These are phyloP conservation scores for Plasmodium reichenowi DNA, from an alignment of 169 alveolate genomes.

Conservation along the genomic window DNA sequence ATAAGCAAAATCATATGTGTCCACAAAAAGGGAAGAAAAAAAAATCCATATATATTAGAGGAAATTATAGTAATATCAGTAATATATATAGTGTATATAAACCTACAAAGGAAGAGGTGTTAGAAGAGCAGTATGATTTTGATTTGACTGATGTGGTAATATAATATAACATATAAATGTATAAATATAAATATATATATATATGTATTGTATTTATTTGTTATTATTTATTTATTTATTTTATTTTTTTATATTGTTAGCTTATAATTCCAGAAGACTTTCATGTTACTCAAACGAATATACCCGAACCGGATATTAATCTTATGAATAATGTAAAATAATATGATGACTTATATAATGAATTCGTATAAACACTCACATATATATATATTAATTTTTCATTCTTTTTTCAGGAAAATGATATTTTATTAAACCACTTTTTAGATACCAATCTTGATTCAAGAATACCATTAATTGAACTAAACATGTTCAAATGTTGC, in stretches of 20 bases:
- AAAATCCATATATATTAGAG: slow-evolving; percentile 68
- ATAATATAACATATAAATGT: not conserved
- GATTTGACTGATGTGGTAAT: slow-evolving; percentile 58
- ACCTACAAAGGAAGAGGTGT: slow-evolving; percentile 26
- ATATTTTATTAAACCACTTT: slow-evolving; percentile 20
- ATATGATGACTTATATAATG: not conserved
- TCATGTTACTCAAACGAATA: slow-evolving; percentile 39
- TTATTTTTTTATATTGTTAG: not conserved
- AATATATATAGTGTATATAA: slow-evolving; percentile 62
- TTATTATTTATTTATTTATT: too few relatives aligned
- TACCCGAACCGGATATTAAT: slow-evolving; percentile 59
- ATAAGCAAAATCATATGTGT: slow-evolving; percentile 47
- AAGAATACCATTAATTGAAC: slow-evolving; percentile 49
- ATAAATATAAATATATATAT: not conserved
- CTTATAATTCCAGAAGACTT: slow-evolving; percentile 74
- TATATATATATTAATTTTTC: not conserved
- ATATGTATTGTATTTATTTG: not conserved
- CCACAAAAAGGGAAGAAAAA: slow-evolving; percentile 52
- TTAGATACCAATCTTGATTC: slow-evolving; percentile 55
- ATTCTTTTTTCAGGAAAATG: slow-evolving; percentile 56
- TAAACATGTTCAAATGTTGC: slow-evolving; percentile 39
- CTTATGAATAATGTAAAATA: slow-evolving; percentile 48
- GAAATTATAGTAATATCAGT: slow-evolving; percentile 68
- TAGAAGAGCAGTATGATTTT: slow-evolving; percentile 35
- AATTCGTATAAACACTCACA: too few relatives aligned